These are phyloP conservation scores for Brassica cretica DNA, from an alignment of 345 rosid genomes.

Conservation along the genomic window DNA sequence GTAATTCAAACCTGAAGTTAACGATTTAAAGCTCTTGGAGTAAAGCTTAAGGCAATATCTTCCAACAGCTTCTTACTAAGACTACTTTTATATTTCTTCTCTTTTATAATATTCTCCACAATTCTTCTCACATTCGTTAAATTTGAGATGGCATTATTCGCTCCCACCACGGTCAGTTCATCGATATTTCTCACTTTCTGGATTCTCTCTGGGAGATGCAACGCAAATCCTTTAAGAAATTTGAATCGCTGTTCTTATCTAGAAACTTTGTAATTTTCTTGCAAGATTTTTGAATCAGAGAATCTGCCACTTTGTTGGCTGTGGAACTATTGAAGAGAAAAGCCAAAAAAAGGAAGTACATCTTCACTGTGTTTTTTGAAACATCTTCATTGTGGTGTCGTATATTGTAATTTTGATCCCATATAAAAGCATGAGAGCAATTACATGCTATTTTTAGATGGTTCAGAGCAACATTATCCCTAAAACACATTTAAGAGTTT, in stretches of 20 bases:
- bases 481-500: too few relatives aligned
- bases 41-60: not conserved
- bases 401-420: not conserved
- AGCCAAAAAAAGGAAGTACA: not conserved
- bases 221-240: not conserved
- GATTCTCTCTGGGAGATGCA: not conserved
- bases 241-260: not conserved
- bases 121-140: not conserved
- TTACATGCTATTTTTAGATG: not conserved
- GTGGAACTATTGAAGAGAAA: not conserved
- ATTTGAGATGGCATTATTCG: not conserved
- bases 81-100: not conserved
- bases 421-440: not conserved
- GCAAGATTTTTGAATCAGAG: not conserved
- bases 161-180: not conserved
- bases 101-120: not conserved
- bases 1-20: not conserved
- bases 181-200: not conserved
- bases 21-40: not conserved
- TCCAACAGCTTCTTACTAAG: not conserved
- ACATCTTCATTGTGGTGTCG: not conserved
- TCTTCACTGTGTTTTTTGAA: not conserved
- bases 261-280: not conserved
- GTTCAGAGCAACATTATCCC: too few relatives aligned
- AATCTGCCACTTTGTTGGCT: not conserved